Base-by-base conservation (phyloP, 805 yeast species). In the Sugiyamaella chiloensis region DNA sequence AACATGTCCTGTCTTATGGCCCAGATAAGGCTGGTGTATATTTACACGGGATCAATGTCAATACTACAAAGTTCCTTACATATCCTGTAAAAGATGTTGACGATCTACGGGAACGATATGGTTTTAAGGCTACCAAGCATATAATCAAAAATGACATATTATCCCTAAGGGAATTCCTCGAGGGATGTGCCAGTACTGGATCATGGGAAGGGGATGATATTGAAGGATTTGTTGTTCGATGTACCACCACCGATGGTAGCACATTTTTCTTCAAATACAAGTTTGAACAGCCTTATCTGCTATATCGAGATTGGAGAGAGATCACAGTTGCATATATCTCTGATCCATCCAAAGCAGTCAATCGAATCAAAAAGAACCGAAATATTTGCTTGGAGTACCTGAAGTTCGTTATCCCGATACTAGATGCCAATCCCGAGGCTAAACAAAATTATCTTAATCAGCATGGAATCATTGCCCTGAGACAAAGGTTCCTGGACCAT, bases 181-280 rank as follows among this genome's bases (percentile, higher is more conserved):
- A 80, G 3, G 69, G 70, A 0, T 74, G 82, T 47, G 75, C 83
- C 0, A 66, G 73, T 47, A 78, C 84, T 0, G 98, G 98, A 0
- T 73, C 80, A 1, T 88, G 80, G 65, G 68, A 85, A 1, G 81
- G 78, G 1, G 69, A 73, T 31, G 96, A 88, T 54, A 76, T 87
- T 5, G 99, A 93, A 67, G 99, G 99, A 0, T 93, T 91, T 69
- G 99, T 93, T 1, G 73, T 93, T 3, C 74, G 99, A 47, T 79
- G 90, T 57, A 72, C 74, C 40, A 48, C 56, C 5, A 53, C 51
- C 5, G 32, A n/a, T 3, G 19, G 41, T 5, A 27, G 21, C 8
- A 86, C 82, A 53, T 88, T 76, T 59, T 87, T 91, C 65, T 93
- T 89, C 78, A 93, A 93, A 67, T 93, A 72, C 70, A 93, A 93